Conservation (phyloP, 2,329 filamentous ascomycete species). For the Xylaria sp. region DNA sequence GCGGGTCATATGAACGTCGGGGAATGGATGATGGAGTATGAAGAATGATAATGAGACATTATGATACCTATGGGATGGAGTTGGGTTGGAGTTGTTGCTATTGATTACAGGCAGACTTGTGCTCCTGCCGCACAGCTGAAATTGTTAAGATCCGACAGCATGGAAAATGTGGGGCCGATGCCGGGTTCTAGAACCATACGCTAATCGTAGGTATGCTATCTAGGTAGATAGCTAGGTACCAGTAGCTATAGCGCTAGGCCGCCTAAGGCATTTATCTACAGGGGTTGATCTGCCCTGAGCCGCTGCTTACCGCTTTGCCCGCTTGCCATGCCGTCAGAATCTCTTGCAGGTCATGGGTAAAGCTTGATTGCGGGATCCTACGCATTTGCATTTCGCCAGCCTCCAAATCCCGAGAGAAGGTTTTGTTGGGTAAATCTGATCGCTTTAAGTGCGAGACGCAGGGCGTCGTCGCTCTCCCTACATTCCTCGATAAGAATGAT, state of each 20-base stretch:
- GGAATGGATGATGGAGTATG: background rate
- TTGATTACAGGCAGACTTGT: background rate
- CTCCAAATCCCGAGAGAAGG: background rate
- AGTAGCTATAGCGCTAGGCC: too few relatives aligned
- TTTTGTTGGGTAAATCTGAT: background rate
- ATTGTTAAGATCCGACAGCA: slow-evolving; percentile 2
- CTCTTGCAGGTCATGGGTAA: background rate
- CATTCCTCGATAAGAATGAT: background rate
- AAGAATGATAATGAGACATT: slow-evolving; percentile 6
- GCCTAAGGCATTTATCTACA: slow-evolving; percentile 13
- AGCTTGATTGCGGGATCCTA: background rate
- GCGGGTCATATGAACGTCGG: background rate
- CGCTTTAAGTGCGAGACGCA: background rate
- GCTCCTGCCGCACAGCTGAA: background rate
- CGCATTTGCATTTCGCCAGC: background rate
- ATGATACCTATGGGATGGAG: slow-evolving; percentile 10
- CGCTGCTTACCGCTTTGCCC: slow-evolving; percentile 19
- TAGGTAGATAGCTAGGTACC: background rate
- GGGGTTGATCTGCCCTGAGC: slow-evolving; percentile 29
- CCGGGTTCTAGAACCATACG: background rate
- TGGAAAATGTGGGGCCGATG: slow-evolving; percentile 30
- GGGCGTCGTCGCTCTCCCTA: background rate
- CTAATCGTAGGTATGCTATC: background rate
- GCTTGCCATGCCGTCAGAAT: slow-evolving; percentile 5
- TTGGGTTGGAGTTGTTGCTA: slow-evolving; percentile 4